phyloP scores from a whole-genome alignment of 352 stramenopile genomes.

The Globisporangium recalcitrans region DNA sequence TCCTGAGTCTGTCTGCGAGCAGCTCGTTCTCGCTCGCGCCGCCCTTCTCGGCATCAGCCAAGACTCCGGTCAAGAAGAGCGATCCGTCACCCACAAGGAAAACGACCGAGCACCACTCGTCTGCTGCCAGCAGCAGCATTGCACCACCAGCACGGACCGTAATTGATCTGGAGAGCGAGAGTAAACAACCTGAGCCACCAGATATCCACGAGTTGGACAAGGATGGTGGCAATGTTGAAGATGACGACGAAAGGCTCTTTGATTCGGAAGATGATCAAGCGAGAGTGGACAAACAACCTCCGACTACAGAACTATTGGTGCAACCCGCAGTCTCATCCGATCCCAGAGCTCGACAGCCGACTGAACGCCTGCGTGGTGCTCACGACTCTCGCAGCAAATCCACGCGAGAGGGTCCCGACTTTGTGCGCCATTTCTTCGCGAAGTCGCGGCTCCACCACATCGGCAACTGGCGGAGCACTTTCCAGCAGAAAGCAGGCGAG shows the following conservation, averaged over 20 bases:
- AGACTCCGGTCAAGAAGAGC: neutral
- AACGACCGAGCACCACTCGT: neutral
- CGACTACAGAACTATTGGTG: neutral
- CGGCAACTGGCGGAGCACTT: conserved; percentile 69
- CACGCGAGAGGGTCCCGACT: conserved; percentile 63
- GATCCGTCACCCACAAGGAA: neutral
- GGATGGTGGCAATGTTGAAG: neutral
- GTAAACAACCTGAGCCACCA: neutral
- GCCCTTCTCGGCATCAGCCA: neutral
- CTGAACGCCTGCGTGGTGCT: neutral
- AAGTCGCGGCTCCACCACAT: conserved; percentile 86
- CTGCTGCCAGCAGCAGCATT: neutral
- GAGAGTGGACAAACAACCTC: neutral
- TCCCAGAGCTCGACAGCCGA: neutral
- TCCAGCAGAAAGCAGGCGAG: conserved; percentile 57
- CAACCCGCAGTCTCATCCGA: neutral
- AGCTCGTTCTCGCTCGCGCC: conserved; percentile 5
- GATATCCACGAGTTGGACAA: neutral
- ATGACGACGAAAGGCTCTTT: neutral
- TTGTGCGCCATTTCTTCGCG: conserved; percentile 76
- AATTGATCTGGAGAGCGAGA: neutral
- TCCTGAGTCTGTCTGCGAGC: neutral
- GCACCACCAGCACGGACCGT: neutral
- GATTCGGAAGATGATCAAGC: neutral
- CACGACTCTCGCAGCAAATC: conserved; percentile 38